Conservation (phyloP, 768 basidiomycete species). For the Lyophyllum atratum region DNA sequence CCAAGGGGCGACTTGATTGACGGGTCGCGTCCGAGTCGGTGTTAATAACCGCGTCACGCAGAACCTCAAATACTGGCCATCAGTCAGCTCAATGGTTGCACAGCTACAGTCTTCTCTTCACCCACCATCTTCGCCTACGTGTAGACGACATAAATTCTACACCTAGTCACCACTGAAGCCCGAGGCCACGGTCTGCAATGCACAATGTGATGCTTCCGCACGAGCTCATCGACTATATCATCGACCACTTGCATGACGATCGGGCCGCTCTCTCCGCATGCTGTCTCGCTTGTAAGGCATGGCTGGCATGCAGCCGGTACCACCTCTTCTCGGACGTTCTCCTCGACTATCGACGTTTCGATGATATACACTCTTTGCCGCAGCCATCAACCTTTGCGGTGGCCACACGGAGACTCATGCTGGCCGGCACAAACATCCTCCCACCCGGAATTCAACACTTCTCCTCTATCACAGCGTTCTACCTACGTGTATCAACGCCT, state of each 20-base stretch:
- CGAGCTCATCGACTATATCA: slow-evolving; percentile 20
- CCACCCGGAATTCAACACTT: slow-evolving; percentile 12
- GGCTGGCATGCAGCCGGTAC: slow-evolving; percentile 12
- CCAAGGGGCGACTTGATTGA: neutral
- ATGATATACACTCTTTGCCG: slow-evolving; percentile 3
- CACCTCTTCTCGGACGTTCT: slow-evolving; percentile 15
- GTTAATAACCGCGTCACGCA: too few species aligned
- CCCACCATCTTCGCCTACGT: neutral
- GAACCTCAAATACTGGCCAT: neutral
- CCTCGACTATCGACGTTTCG: neutral
- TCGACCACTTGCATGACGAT: slow-evolving; percentile 22
- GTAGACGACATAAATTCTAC: neutral
- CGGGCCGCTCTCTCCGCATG: slow-evolving; percentile 11
- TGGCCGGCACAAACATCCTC: neutral
- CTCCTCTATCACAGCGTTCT: slow-evolving; percentile 6
- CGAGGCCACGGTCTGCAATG: neutral
- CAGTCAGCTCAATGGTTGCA: neutral
- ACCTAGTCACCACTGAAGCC: too few species aligned
- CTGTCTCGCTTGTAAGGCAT: slow-evolving; percentile 16
- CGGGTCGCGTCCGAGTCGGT: neutral
- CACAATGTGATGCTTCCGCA: slow-evolving; percentile 4
- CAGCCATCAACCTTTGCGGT: slow-evolving; percentile 5
- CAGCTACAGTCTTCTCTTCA: neutral
- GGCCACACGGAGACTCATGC: slow-evolving; percentile 12
- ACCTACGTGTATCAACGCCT: slow-evolving; percentile 1